Base-by-base conservation (phyloP, 257 asterid genomes). In the Solanum chmielewskii region DNA sequence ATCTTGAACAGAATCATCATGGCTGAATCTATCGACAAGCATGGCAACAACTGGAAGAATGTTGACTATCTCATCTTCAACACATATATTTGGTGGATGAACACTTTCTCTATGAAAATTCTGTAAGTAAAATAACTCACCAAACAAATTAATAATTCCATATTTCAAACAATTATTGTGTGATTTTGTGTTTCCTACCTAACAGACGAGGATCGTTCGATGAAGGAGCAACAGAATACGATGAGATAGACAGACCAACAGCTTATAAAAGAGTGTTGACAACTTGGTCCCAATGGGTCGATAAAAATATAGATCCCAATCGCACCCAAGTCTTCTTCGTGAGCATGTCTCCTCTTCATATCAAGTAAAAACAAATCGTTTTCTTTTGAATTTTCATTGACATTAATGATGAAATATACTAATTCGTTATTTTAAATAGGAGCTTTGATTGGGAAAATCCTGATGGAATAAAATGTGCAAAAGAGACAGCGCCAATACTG, bases 1-100 rank as follows among this genome's bases (percentile, higher is more conserved):
- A 92, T 95, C 74, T 88, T 94, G 93, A 91, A 93, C 90, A 94
- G 98, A 0, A 94, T 95, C 49, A 95, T 95, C 89, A 92, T 92
- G 98, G 96, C 98, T 3, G 93, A 92, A 59, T 94, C 98, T 3
- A 94, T 94, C 88, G 60, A 92, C 8, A 95, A 94, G n/a, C 98
- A 95, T 45, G 98, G 95, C 89, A 41, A 88, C 78, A 92, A 93
- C 29, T 95, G 98, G 98, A 93, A 89, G 90, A 90, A 56, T 7
- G 64, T 56, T 18, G 64, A 56, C 64, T 20, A 56, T 56, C 64
- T 56, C 64, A 20, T 56, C 64, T 56, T 56, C 64, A 56, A 56
- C 64, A 56, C 64, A 56, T 56, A 56, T 11, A 56, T 56, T 56
- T 56, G 64, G 64, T 56, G 64, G 64, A 56, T 56, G 64, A 56